Base-by-base conservation (phyloP, 371 early-diverging fungal species). In the Rhizopus delemar region DNA sequence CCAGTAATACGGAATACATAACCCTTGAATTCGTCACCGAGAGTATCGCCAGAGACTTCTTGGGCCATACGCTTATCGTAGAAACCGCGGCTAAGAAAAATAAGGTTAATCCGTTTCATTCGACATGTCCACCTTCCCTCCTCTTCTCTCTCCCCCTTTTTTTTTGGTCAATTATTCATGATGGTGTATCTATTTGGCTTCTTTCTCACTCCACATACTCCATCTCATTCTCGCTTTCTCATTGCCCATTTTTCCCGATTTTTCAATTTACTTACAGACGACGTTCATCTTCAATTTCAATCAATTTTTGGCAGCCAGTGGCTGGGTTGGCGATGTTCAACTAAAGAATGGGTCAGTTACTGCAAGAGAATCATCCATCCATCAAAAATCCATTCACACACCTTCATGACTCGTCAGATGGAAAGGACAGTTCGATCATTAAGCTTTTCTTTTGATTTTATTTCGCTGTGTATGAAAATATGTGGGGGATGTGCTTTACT, bases 21-120 rank as follows among this genome's bases (percentile, higher is more conserved):
- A 67, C 99, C 99, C 86, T 93, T 94, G 93, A 95, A 99, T 85
- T 99, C 99, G 66, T 95, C 95, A 69, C 97, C 95, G 73, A 99
- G 86, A 51, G 93, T 78, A 78, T 96, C 97, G 66, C 93, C 99
- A 69, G 94, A 85, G 73, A 99, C 95, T 79, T 97, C 98, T 68
- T 93, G 88, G 55, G 95, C 88, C 85, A 99, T 79, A 74, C 97
- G 95, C 89, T 96, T 97, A 82, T 97, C 99, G 77, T 94, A 97
- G 81, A 99, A 93, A 81, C 87, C 90, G 71, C 95, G 96, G 72
- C 92, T 93, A 83, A 22, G 22, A 22, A 22, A 22, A 22, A 22
- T 22, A 22, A 22, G 22, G 22, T 22, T 22, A 22, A 22, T 22
- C 22, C 0, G 22, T 22, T 22, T 22, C 22, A 22, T 22, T 22